These are phyloP conservation scores for Quercus phellos DNA, from an alignment of 331 rosid genomes.

Conservation along the genomic window DNA sequence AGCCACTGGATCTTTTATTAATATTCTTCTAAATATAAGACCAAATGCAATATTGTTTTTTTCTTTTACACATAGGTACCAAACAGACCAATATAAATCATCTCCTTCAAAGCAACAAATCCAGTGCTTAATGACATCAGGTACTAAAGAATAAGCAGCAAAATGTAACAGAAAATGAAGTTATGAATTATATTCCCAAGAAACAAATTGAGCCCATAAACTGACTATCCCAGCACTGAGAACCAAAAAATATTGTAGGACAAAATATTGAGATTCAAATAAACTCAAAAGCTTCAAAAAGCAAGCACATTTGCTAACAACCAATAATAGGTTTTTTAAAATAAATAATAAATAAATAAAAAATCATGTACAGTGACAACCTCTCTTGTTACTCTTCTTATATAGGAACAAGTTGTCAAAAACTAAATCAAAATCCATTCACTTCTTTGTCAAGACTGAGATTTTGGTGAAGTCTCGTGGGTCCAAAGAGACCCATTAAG, in stretches of 20 bases:
- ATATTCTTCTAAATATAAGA: background rate
- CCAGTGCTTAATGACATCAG: no score
- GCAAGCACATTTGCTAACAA: background rate
- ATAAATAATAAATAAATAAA: no score
- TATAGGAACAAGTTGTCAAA: background rate
- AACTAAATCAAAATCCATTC: background rate
- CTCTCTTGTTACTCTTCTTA: background rate
- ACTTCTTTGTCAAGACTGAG: background rate
- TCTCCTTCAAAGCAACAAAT: no score
- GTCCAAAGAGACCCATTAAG: no score
- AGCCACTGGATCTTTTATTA: background rate
- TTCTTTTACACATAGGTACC: no score
- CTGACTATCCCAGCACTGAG: no score
- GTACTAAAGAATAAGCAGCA: background rate
- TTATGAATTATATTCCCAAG: background rate
- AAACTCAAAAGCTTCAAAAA: background rate
- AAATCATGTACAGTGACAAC: background rate
- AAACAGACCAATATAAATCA: no score
- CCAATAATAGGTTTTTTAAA: background rate
- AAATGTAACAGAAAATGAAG: background rate
- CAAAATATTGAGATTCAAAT: no score
- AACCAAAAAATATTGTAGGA: no score
- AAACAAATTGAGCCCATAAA: background rate
- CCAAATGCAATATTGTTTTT: no score
- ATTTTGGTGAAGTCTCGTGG: no score